phyloP scores from a whole-genome alignment of 169 alveolate species.

The Theileria orientalis region DNA sequence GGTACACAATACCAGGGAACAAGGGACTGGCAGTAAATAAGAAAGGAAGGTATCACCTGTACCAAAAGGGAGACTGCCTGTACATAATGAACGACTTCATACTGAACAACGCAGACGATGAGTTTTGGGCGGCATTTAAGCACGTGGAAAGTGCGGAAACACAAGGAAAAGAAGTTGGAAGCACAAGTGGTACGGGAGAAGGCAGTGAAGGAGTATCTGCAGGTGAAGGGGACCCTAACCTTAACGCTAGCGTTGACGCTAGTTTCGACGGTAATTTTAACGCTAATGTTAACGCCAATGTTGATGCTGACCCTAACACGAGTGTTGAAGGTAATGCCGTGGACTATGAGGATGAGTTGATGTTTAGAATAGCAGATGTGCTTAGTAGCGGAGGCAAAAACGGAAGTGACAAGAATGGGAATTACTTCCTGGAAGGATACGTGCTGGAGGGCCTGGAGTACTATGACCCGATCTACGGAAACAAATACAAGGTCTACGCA shows the following conservation, averaged over 20 bases:
- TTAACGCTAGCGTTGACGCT: too few species aligned
- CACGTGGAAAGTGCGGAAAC: constrained; percentile 7
- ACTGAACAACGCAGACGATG: background rate
- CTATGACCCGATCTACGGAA: constrained; percentile 38
- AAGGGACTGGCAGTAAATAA: constrained; percentile 66
- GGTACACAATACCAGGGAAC: constrained; percentile 79
- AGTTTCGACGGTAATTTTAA: too few species aligned
- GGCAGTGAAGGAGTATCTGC: background rate
- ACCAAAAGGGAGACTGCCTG: constrained; percentile 3
- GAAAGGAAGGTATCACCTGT: constrained; percentile 40
- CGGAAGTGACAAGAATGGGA: constrained; percentile 4
- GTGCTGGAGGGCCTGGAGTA: constrained; percentile 9
- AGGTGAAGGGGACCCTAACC: background rate
- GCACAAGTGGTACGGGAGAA: too few species aligned
- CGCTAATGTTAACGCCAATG: too few species aligned
- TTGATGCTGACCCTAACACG: background rate
- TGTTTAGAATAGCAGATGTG: background rate
- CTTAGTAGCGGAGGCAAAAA: too few species aligned
- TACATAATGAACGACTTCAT: constrained; percentile 14
- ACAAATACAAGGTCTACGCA: constrained; percentile 24
- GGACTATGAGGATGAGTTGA: background rate
- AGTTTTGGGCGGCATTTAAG: constrained; percentile 9
- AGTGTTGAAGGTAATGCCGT: background rate
- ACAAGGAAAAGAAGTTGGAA: background rate
- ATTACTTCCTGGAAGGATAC: constrained; percentile 15